Evolutionary conservation across 352 stramenopile genomes (phyloP).

Genomic region (Pythium monospermum): DNA sequence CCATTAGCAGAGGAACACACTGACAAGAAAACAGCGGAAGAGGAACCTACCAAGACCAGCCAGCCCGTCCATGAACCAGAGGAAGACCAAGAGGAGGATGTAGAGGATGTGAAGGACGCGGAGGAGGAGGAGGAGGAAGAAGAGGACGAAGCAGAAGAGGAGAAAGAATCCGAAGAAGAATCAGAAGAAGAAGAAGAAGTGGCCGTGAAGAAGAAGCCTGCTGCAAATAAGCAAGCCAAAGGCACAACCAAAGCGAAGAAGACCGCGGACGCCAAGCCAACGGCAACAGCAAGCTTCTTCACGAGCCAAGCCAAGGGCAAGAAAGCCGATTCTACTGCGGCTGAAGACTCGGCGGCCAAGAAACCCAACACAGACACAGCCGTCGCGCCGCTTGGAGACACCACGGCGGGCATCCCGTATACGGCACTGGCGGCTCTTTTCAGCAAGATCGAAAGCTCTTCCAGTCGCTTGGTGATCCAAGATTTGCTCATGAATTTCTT

Average conservation of each 20-base stretch:
- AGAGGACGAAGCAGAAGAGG: slow-evolving; percentile 16
- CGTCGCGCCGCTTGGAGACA: slow-evolving; percentile 9
- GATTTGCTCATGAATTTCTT: slow-evolving; percentile 86
- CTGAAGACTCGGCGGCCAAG: slow-evolving; percentile 1
- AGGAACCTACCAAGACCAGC: slow-evolving; percentile 22
- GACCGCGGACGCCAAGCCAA: slow-evolving; percentile 4
- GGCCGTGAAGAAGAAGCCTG: no score
- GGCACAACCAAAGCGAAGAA: no score
- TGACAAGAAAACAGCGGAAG: slow-evolving; percentile 4
- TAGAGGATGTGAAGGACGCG: not conserved
- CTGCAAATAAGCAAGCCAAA: no score
- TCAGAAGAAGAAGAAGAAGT: no score
- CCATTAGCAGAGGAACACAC: slow-evolving; percentile 4
- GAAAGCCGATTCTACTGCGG: not conserved
- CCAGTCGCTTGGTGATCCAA: slow-evolving; percentile 78
- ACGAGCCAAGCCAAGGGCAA: slow-evolving; percentile 22
- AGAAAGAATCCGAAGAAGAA: not conserved
- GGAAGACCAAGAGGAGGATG: slow-evolving; percentile 5
- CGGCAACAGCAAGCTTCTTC: slow-evolving; percentile 30
- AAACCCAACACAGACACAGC: slow-evolving; percentile 17
- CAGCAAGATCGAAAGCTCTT: slow-evolving; percentile 67
- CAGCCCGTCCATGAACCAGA: not conserved
- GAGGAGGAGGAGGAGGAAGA: slow-evolving; percentile 19
- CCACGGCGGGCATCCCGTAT: slow-evolving; percentile 33
- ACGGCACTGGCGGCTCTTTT: slow-evolving; percentile 63